Evolutionary conservation across 2,329 filamentous ascomycete species (phyloP).

Genomic region (Diaporthe vaccinii): DNA sequence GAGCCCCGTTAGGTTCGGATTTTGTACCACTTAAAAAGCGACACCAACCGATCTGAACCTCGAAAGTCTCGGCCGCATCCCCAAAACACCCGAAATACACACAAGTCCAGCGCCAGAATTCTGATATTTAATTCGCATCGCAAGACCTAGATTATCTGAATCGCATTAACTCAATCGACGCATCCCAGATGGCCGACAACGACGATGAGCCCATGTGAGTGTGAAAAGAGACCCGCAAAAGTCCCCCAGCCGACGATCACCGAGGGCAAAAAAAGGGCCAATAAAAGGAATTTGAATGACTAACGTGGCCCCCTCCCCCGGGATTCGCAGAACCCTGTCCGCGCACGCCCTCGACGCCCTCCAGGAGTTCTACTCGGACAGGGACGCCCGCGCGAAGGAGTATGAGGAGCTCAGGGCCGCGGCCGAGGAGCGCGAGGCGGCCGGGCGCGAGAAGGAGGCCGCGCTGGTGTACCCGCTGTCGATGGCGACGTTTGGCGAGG

Average conservation of each 20-base stretch:
- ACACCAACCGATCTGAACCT: background rate
- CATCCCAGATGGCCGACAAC: conserved; percentile 49
- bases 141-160: background rate
- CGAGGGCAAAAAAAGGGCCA: background rate
- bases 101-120: background rate
- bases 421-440: conserved; percentile 61
- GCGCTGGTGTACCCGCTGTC: conserved; percentile 51
- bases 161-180: background rate
- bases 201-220: conserved; percentile 66
- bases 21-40: conserved; percentile 17
- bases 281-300: background rate
- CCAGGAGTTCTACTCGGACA: conserved; percentile 80
- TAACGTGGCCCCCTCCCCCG: background rate
- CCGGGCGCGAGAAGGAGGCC: conserved; percentile 15
- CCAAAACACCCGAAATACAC: background rate
- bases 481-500: conserved; percentile 82
- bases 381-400: conserved; percentile 73
- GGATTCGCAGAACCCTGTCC: conserved; percentile 69
- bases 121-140: background rate
- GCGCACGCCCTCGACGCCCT: conserved; percentile 76
- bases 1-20: background rate
- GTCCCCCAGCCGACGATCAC: conserved; percentile 1
- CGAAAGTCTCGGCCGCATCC: background rate
- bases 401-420: conserved; percentile 77
- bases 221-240: background rate